Evolutionary conservation across 805 yeast species (phyloP).

Genomic region (Metschnikowia shivogae): DNA sequence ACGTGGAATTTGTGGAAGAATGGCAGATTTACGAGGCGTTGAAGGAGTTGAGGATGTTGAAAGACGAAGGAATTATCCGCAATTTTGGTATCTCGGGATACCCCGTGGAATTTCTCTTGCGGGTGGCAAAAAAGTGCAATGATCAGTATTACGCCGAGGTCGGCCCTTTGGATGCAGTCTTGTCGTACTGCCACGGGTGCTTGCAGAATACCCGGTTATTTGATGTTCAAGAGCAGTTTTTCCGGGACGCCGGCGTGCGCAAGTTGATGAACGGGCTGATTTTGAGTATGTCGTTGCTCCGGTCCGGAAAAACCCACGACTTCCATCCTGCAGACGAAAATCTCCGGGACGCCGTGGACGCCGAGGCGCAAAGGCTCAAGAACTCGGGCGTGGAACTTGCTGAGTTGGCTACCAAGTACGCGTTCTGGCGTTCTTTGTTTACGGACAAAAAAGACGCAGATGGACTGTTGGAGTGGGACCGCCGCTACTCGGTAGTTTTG

Average conservation of each 20-base stretch:
- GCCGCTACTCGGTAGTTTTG: constrained; percentile 56
- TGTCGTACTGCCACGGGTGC: constrained; percentile 80
- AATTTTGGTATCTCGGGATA: constrained; percentile 83
- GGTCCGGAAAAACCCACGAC: constrained; percentile 59
- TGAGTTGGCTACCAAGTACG: constrained; percentile 74
- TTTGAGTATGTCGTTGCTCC: constrained; percentile 78
- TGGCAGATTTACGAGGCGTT: constrained; percentile 59
- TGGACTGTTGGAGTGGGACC: constrained; percentile 21
- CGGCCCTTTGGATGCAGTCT: constrained; percentile 67
- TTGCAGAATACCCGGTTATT: constrained; percentile 64
- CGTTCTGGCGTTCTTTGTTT: constrained; percentile 44
- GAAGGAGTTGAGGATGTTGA: constrained; percentile 52
- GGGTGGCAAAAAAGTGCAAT: constrained; percentile 39
- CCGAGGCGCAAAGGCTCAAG: constrained; percentile 38
- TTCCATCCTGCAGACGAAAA: constrained; percentile 77
- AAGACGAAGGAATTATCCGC: constrained; percentile 56
- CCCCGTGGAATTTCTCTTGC: constrained; percentile 66
- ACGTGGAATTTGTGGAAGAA: constrained; percentile 72
- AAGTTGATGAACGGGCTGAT: constrained; percentile 78
- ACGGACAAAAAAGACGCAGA: constrained; percentile 2
- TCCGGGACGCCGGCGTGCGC: constrained; percentile 50
- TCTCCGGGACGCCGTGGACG: constrained; percentile 51
- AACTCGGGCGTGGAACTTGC: constrained; percentile 58
- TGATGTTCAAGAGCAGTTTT: constrained; percentile 45
- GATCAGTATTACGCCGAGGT: constrained; percentile 37